phyloP scores from a whole-genome alignment of 768 basidiomycete genomes.

The Coprinopsis sp. region DNA sequence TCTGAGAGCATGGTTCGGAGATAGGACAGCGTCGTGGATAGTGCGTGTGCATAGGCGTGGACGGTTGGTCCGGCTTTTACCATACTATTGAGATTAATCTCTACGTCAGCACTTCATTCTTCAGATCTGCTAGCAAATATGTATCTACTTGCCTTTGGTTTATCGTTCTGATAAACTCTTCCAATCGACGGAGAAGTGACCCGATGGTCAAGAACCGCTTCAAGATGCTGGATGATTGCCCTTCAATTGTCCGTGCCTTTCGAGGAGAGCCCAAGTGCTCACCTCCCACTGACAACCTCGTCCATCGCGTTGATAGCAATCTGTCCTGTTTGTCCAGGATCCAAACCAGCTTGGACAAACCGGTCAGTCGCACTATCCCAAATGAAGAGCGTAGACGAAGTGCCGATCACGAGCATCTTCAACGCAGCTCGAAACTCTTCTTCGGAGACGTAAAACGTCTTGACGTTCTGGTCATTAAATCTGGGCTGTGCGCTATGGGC shows the following conservation, averaged over 20 bases:
- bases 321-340: slow-evolving; percentile 27
- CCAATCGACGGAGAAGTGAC: slow-evolving; percentile 60
- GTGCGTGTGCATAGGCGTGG: slow-evolving; percentile 62
- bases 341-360: slow-evolving; percentile 46
- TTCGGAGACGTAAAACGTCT: slow-evolving; percentile 41
- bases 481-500: slow-evolving; percentile 44
- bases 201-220: slow-evolving; percentile 66
- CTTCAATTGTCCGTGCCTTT: not conserved
- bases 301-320: slow-evolving; percentile 56
- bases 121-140: no score
- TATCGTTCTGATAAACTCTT: slow-evolving; percentile 44
- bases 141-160: slow-evolving; percentile 40
- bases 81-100: slow-evolving; percentile 32
- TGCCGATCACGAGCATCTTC: slow-evolving; percentile 55
- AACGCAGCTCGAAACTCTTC: slow-evolving; percentile 49
- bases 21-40: slow-evolving; percentile 50
- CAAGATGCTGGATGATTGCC: slow-evolving; percentile 39
- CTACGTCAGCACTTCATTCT: no score
- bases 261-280: slow-evolving; percentile 1
- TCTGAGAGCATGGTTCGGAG: slow-evolving; percentile 43
- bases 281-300: slow-evolving; percentile 56
- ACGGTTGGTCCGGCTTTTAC: slow-evolving; percentile 47
- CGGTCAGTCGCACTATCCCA: slow-evolving; percentile 57
- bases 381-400: slow-evolving; percentile 58
- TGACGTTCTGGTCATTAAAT: slow-evolving; percentile 32